phyloP scores from a whole-genome alignment of 1,284 basidiomycete genomes.

The Austroboletus novae-zelandiae region DNA sequence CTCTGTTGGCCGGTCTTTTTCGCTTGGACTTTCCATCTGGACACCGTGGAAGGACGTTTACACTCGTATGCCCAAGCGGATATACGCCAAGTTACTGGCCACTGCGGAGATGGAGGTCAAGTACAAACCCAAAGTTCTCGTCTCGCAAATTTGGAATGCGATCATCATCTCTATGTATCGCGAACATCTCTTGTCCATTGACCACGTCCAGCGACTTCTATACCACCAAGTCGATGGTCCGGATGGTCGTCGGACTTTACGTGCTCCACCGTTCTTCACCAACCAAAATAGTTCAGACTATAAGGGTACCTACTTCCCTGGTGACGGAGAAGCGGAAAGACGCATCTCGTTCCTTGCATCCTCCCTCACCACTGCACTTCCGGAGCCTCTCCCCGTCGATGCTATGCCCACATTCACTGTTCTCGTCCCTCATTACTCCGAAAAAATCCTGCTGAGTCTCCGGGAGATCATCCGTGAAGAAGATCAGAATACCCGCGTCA shows the following conservation, averaged over 20 bases:
- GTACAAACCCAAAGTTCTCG: conserved; percentile 97
- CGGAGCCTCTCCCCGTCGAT: conserved; percentile 91
- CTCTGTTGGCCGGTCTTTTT: conserved; percentile 86
- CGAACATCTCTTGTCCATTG: conserved; percentile 92
- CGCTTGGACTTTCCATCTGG: conserved; percentile 92
- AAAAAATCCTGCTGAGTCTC: conserved; percentile 92
- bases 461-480: conserved; percentile 97
- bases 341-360: conserved; percentile 97
- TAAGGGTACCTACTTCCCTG: conserved; percentile 87
- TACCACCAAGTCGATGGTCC: conserved; percentile 91
- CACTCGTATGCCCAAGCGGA: conserved; percentile 91
- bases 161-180: conserved; percentile 99
- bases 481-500: conserved; percentile 94
- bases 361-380: conserved; percentile 89
- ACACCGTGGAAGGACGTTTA: conserved; percentile 97
- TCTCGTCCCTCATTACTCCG: conserved; percentile 94
- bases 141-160: conserved; percentile 98
- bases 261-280: conserved; percentile 95
- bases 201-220: conserved; percentile 90
- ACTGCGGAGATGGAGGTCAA: conserved; percentile 96
- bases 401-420: conserved; percentile 98
- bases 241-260: conserved; percentile 85
- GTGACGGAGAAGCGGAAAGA: conserved; percentile 91
- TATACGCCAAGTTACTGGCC: conserved; percentile 92
- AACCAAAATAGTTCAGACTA: conserved; percentile 74